These are phyloP conservation scores for Colletotrichum cordylinicola DNA, from an alignment of 2,329 filamentous ascomycete species.

Conservation along the genomic window DNA sequence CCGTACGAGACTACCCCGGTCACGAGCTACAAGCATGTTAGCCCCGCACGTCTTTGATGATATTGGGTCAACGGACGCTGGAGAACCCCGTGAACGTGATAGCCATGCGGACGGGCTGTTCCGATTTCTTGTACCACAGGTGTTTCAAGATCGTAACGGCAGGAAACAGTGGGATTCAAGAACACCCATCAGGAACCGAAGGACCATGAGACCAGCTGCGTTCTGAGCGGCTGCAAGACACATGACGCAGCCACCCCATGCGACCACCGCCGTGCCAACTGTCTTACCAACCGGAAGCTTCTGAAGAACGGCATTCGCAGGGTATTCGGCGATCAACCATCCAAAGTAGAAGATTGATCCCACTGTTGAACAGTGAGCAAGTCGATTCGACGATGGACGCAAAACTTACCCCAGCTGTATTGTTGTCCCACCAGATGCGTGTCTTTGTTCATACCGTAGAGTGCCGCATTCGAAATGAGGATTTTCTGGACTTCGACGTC, in stretches of 20 bases:
- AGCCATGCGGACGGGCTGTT: neutral
- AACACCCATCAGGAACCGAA: neutral
- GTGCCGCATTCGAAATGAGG: constrained; percentile 57
- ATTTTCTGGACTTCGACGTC: constrained; percentile 38
- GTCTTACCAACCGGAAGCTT: neutral
- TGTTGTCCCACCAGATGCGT: constrained; percentile 2
- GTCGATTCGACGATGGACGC: neutral
- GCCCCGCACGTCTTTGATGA: neutral
- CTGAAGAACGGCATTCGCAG: neutral
- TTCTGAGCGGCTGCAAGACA: neutral
- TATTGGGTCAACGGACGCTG: neutral
- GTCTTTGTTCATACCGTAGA: constrained; percentile 62
- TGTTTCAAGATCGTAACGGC: neutral
- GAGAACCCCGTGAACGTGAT: neutral
- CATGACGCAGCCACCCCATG: neutral
- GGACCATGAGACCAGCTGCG: neutral
- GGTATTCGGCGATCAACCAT: neutral
- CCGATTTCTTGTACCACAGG: neutral
- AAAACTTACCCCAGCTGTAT: neutral
- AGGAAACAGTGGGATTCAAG: neutral
- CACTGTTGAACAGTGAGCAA: neutral
- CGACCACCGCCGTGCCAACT: neutral
- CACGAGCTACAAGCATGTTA: neutral
- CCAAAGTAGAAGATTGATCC: neutral
- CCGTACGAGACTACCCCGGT: neutral